Evolutionary conservation across 2,329 filamentous ascomycete species (phyloP), one percentile per base, ranked within the genome.

Genomic region (Penicillium sp.): DNA sequence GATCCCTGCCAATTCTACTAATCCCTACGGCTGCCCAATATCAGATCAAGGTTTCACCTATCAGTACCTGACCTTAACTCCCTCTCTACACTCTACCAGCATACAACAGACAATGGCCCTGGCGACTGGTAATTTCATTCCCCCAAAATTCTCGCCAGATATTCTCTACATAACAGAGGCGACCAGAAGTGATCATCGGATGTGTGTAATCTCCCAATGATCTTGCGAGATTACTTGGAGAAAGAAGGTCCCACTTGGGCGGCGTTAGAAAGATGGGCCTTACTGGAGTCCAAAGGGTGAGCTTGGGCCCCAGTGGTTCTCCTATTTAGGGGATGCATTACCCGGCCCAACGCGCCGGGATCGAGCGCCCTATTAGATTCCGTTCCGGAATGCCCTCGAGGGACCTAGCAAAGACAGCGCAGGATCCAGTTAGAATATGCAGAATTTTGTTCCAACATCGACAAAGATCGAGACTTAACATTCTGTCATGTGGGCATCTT

Each of bases 331-430:
- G 29, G 49, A 55, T 12, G 11, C 42, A 49, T 41, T 55, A 42
- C 54, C 59, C 45, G 35, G 46, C 49, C 51, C 57, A 56, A 31
- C 41, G 45, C 20, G 15, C 46, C 48, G 51, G 53, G 49, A 44
- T 47, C 42, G 23, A 47, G 40, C 51, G 27, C 37, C 53, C 49
- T 55, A 60, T 57, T 57, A 49, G 44, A 53, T 27, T 47, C 42
- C 27, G 42, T 43, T 35, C 45, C 45, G 52, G 52, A 57, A 53
- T 58, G 52, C 40, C 31, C 20, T 54, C 23, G 12, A 45, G 9
- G 27, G 45, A 35, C 14, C 44, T 22, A 31, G 27, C 37, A 22
- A 15, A 23, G 26, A 18, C 45, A 35, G 15, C 45, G 11, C 18
- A 23, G 46, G 46, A 40, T 27, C 46, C 46, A 40, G 6, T 23